Evolutionary conservation across 352 stramenopile species (phyloP), one percentile per base, ranked within the genome.

Genomic region (Peronospora tabacina): DNA sequence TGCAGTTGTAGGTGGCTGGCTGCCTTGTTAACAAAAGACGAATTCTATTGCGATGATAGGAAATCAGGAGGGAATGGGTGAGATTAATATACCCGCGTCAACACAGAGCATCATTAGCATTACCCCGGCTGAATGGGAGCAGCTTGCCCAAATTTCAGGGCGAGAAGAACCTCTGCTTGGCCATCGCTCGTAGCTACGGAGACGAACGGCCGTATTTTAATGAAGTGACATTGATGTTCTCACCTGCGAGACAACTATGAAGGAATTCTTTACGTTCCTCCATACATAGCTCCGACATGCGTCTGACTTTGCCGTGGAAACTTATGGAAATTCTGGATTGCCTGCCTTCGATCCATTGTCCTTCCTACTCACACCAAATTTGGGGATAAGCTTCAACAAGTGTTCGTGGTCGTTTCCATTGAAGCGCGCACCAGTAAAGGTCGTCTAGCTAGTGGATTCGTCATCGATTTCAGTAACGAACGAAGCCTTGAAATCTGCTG

Each of bases 91-190:
- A 15, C 80, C 73, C 3, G 44, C 68, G 10, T 76, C 81, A 22
- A 78, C 74, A 15, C 80, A 91, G 51, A 88, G 68, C 30, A 87
- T 91, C 52, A 87, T 91, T 44, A 88, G 77, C 43, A 78, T 91
- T 50, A 89, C 80, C 9, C 79, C 77, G 0, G 62, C 68, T 3
- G 68, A 91, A 43, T 91, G 77, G 77, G 52, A 82, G 36, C 61
- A 84, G 52, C 63, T 89, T 24, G 52, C 73, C 12, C 36, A 50
- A 37, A 43, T 72, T 3, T 77, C 62, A 44, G 62, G 50, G 6
- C 44, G 63, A 15, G 53, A 78, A 4, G 73, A 86, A 47, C 80
- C 80, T 34, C 29, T 91, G 19, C 61, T 91, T 12, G 80, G 77
- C n/a, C 58, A 86, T 57, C 80, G 80, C 20, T 57, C 55, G 34